Percentiles rank a stretch among this genome's conserved stretches.
phyloP scores from a whole-genome alignment of 345 rosid species.

The Trapa incisa region DNA sequence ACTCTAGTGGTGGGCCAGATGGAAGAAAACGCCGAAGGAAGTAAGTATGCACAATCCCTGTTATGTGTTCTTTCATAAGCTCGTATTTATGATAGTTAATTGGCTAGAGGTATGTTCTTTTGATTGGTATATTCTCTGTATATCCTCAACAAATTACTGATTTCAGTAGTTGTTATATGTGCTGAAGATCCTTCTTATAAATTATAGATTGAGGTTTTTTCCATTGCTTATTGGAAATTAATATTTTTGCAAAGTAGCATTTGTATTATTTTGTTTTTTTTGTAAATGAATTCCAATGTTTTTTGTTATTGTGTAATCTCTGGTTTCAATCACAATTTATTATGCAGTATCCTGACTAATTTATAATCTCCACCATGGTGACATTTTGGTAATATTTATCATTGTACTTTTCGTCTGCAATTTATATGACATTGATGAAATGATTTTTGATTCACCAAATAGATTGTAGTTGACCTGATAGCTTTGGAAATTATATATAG shows the following conservation, averaged over 20 bases:
- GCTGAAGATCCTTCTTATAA: background rate
- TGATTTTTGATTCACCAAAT: background rate
- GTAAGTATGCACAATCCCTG: conserved; percentile 29
- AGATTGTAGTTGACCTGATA: background rate
- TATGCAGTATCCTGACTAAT: background rate
- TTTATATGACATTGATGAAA: background rate
- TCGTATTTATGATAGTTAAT: background rate
- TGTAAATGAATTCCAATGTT: background rate
- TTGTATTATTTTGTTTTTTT: background rate
- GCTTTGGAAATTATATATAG: background rate
- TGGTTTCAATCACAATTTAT: background rate
- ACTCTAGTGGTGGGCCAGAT: conserved; percentile 66
- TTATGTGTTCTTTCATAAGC: background rate
- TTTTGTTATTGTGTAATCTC: background rate
- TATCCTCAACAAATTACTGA: background rate
- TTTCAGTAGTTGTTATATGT: background rate
- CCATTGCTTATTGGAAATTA: no score
- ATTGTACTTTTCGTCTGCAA: background rate
- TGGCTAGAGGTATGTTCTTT: background rate
- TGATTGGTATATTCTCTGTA: background rate
- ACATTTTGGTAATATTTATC: background rate
- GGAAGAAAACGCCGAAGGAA: conserved; percentile 65
- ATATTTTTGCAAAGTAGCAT: background rate
- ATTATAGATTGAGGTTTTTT: background rate
- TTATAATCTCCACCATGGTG: background rate